phyloP scores from a whole-genome alignment of 371 early-diverging fungal species.

The Choanephora cucurbitarum region DNA sequence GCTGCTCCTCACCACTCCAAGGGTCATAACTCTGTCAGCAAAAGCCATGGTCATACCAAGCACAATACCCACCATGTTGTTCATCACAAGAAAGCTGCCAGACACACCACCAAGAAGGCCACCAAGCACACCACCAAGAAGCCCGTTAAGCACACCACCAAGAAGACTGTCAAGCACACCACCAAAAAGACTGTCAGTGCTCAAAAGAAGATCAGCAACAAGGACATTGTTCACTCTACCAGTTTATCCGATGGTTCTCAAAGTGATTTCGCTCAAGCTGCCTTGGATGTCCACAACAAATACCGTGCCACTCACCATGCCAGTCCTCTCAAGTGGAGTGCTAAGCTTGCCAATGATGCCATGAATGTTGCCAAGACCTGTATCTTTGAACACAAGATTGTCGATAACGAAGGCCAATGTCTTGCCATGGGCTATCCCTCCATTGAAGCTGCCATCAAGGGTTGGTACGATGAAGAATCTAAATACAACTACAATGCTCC shows the following conservation, averaged over 20 bases:
- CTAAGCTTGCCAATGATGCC: slow-evolving; percentile 35
- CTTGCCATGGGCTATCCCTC: slow-evolving; percentile 41
- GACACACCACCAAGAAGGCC: neutral
- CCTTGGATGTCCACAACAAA: slow-evolving; percentile 43
- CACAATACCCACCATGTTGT: neutral
- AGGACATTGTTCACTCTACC: neutral
- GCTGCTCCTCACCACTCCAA: neutral
- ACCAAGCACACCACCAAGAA: neutral
- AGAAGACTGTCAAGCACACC: neutral
- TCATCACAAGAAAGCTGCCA: neutral
- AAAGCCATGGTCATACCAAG: neutral
- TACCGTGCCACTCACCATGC: slow-evolving; percentile 43
- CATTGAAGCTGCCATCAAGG: slow-evolving; percentile 27
- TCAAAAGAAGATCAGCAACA: too few species aligned
- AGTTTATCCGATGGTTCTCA: neutral
- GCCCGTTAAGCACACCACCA: neutral
- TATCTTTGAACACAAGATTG: slow-evolving; percentile 38
- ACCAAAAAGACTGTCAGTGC: neutral
- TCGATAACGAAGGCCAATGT: slow-evolving; percentile 31
- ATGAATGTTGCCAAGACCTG: slow-evolving; percentile 40
- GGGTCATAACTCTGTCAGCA: neutral
- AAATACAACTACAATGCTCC: slow-evolving; percentile 43
- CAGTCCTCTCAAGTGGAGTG: slow-evolving; percentile 42
- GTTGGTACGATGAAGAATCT: slow-evolving; percentile 51
- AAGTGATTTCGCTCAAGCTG: neutral